phyloP scores from a whole-genome alignment of 768 basidiomycete species.

The Suillus hirtellus region DNA sequence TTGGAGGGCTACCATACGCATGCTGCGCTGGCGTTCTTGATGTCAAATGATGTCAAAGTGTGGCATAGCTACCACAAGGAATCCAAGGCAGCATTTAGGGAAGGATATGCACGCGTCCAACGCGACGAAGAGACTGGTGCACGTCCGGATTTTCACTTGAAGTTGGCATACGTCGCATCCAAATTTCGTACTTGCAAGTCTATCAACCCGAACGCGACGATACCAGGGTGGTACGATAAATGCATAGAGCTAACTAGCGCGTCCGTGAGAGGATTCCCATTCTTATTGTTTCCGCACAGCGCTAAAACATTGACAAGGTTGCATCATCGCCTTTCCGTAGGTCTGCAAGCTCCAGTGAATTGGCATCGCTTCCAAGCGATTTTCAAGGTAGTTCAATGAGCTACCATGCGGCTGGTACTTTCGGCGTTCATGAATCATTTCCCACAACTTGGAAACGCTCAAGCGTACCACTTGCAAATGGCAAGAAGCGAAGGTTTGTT shows the following conservation, averaged over 20 bases:
- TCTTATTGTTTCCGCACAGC: background rate
- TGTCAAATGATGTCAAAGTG: slow-evolving; percentile 17
- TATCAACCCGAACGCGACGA: slow-evolving; percentile 38
- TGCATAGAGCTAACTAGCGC: slow-evolving; percentile 20
- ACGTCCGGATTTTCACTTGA: slow-evolving; percentile 31
- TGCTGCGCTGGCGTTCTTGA: slow-evolving; percentile 37
- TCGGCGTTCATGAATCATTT: background rate
- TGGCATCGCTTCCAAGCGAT: slow-evolving; percentile 33
- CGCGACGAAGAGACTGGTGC: slow-evolving; percentile 40
- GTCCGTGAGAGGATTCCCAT: slow-evolving; percentile 23
- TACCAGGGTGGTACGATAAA: slow-evolving; percentile 65
- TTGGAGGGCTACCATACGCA: slow-evolving; percentile 35
- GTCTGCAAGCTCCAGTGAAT: slow-evolving; percentile 23
- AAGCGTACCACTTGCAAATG: background rate
- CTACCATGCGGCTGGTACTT: background rate
- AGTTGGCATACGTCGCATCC: slow-evolving; percentile 48
- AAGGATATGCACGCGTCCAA: slow-evolving; percentile 16
- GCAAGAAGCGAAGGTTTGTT: slow-evolving; percentile 1
- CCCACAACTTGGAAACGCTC: background rate
- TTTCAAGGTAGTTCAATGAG: slow-evolving; percentile 1
- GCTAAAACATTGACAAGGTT: background rate
- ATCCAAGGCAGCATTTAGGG: slow-evolving; percentile 19
- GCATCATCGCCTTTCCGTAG: background rate
- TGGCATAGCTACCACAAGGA: slow-evolving; percentile 40
- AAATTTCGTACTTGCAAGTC: slow-evolving; percentile 52